Evolutionary conservation across 345 rosid genomes (phyloP), one percentile per base, ranked within the genome.

Genomic region (Diplotaxis tenuifolia): DNA sequence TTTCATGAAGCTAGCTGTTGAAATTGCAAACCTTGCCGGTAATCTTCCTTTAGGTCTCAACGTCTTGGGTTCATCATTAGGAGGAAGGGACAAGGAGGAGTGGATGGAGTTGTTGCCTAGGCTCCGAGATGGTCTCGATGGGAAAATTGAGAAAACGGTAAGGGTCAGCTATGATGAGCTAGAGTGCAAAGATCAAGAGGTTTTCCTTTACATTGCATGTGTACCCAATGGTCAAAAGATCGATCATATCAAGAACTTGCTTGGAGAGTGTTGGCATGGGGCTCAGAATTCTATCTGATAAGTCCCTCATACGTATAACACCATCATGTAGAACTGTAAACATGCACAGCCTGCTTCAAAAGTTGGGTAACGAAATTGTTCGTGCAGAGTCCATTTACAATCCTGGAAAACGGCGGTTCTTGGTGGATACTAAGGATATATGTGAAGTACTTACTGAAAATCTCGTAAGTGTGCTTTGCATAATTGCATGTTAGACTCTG

Each of bases 291-390:
- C 71, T 83, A 0, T 1, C 58, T 2, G 75, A 78, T 4, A 83
- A 70, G 27, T 75, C 73, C 9, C 72, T 83, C 7, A 15, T 83
- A 25, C 19, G 63, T 56, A 11, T 70, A 22, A 40, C 62, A 2
- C 31, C 32, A 50, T 6, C 45, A 29, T 7, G 5, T 1, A n/a
- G 16, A 20, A 36, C 53, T 21, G 52, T 80, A 1, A 0, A 61
- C 0, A 75, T 83, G 76, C 82, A 83, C 71, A 68, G 21, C 45
- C 42, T 72, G 68, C 62, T 78, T 2, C 71, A 72, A 11, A 74
- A 52, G 32, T 31, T 82, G 76, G 80, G 82, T 25, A 8, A 57
- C 56, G 62, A 68, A 6, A 55, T 76, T 53, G 69, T 78, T 15
- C 80, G 62, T 1, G 38, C 12, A 50, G 73, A 78, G 34, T 54